Base-by-base conservation (phyloP, 371 early-diverging fungal genomes). In the Nematocida sp. region DNA sequence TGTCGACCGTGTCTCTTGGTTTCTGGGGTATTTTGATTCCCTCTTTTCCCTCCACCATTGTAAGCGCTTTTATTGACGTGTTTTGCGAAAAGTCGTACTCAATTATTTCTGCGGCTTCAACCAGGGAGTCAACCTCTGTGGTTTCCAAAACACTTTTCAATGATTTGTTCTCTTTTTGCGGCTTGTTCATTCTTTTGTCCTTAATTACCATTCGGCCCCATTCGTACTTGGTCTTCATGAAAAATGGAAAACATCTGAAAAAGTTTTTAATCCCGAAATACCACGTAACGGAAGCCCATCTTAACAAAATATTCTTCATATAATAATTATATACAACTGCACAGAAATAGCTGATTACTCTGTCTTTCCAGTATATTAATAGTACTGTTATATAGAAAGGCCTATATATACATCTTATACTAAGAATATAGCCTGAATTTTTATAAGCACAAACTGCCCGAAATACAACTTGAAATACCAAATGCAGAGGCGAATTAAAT, bases 161-260 rank as follows among this genome's bases (percentile, higher is more conserved):
- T 9, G 80, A 78, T 69, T 67, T 78, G 61, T 60, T 70, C 47
- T 78, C 71, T 42, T 54, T 69, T 33, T 56, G 80, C 3, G 47
- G 69, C 62, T 78, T 78, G 80, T 78, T 78, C 71, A 62, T 69
- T 71, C 57, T 42, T 72, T 85, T 83, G 69, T 85, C 85, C 58
- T 80, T 78, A 39, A 85, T 74, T 58, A 87, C 72, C 15, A 86
- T 46, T 40, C 72, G 73, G 15, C 84, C 86, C 72, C 84, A 84
- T 66, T 76, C 83, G 44, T 58, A 83, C 45, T 66, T 66, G 15
- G 58, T 74, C 45, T 84, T 82, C 84, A 82, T 86, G 44, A 64
- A 64, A 64, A 64, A 64, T 27, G 18, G 50, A n/a, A 50, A 42
- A 46, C 40, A 27, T n/a, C 5, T 46, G 42, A 4, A 45, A 27